These are phyloP conservation scores for Phialocephala sp. DNA, from an alignment of 2,329 filamentous ascomycete genomes.

Conservation along the genomic window DNA sequence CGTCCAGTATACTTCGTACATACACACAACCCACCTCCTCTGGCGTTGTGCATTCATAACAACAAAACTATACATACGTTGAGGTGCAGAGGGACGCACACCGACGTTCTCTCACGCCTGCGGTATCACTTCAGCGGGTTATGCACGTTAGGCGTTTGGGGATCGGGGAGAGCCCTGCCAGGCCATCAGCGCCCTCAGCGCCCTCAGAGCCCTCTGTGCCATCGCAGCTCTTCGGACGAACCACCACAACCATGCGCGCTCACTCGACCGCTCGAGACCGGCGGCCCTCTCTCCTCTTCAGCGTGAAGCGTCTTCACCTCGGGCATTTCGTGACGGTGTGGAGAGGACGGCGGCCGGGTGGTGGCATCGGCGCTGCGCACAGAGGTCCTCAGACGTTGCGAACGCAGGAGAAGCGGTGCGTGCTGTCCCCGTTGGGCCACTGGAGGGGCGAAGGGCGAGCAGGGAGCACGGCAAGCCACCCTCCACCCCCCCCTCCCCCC, in stretches of 20 bases:
- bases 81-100: conserved; percentile 2
- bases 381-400: conserved; percentile 19
- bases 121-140: background rate
- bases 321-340: conserved; percentile 16
- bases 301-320: background rate
- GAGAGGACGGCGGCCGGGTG: conserved; percentile 7
- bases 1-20: background rate
- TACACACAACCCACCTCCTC: too few species aligned
- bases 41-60: background rate
- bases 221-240: conserved; percentile 3
- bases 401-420: conserved; percentile 18
- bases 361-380: conserved; percentile 12
- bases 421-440: background rate
- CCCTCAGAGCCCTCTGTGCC: background rate
- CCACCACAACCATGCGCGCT: background rate
- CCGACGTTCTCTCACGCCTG: background rate
- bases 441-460: background rate
- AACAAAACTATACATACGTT: conserved; percentile 6
- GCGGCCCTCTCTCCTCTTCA: background rate
- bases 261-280: background rate
- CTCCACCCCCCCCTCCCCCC: background rate
- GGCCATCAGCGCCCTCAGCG: too few species aligned
- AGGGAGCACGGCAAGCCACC: background rate
- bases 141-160: background rate
- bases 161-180: background rate